Conservation (phyloP, 805 yeast species). For the Priceomyces carsonii region DNA sequence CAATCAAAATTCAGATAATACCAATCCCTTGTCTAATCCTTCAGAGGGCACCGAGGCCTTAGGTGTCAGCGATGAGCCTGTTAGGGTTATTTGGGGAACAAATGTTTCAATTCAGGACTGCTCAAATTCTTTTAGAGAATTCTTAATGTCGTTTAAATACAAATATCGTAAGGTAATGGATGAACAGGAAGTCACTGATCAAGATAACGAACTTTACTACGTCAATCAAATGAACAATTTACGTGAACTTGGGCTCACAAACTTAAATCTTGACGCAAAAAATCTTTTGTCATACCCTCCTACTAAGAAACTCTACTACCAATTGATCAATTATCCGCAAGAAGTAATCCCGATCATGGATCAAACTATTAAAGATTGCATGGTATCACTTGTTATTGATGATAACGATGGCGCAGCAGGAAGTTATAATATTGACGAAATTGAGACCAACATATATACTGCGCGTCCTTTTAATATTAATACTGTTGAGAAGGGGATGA, state of each 20-base stretch:
- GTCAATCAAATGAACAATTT: conserved; percentile 71
- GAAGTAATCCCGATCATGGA: conserved; percentile 98
- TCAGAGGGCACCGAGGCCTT: conserved; percentile 28
- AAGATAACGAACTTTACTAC: conserved; percentile 75
- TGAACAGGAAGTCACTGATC: conserved; percentile 36
- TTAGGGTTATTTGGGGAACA: conserved; percentile 97
- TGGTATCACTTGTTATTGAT: conserved; percentile 71
- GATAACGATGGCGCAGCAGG: conserved; percentile 21
- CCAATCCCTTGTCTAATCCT: conserved; percentile 17
- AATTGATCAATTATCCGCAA: conserved; percentile 89
- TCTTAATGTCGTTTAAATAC: conserved; percentile 79
- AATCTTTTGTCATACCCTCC: conserved; percentile 75
- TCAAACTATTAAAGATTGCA: conserved; percentile 87
- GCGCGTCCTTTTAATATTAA: conserved; percentile 88
- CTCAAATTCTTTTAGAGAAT: conserved; percentile 74
- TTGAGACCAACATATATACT: conserved; percentile 80
- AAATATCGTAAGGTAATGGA: conserved; percentile 64
- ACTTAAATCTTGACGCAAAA: conserved; percentile 79
- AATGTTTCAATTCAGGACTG: conserved; percentile 92
- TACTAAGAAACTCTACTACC: conserved; percentile 79
- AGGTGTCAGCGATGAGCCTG: conserved; percentile 58
- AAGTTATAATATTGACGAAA: conserved; percentile 54
- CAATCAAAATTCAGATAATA: conserved; percentile 10
- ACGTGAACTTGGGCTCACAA: conserved; percentile 77
- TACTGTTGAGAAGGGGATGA: conserved; percentile 69